These are phyloP conservation scores for Verticillium nubilum DNA, from an alignment of 2,329 filamentous ascomycete species.

Conservation along the genomic window DNA sequence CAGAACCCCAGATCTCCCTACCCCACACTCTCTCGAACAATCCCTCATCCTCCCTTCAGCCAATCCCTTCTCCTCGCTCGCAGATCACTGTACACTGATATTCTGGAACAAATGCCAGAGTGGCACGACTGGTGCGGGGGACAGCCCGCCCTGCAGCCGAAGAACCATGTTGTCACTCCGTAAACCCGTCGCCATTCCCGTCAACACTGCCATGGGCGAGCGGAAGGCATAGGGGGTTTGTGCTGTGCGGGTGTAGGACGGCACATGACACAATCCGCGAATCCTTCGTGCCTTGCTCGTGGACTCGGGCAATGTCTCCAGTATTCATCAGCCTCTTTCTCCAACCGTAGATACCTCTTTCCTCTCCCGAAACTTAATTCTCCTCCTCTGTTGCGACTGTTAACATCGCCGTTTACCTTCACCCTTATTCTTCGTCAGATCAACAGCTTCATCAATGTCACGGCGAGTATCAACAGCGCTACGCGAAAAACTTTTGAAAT, in stretches of 20 bases:
- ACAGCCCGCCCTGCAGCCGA: background rate
- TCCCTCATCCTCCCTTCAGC: too few relatives aligned
- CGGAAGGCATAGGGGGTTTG: background rate
- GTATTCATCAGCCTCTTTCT: background rate
- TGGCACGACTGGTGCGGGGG: background rate
- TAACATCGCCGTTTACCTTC: too few relatives aligned
- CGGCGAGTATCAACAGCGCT: background rate
- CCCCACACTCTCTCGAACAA: background rate
- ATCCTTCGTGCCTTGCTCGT: background rate
- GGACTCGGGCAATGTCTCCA: background rate
- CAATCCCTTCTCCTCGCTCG: background rate
- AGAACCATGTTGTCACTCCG: background rate
- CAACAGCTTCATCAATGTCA: background rate
- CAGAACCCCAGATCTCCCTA: background rate
- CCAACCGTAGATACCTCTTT: background rate
- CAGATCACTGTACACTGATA: background rate
- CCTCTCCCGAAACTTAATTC: background rate
- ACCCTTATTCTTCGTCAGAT: background rate
- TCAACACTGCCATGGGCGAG: background rate
- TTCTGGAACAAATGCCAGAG: background rate
- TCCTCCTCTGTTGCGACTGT: too few relatives aligned
- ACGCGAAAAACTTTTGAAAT: background rate
- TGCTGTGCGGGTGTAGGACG: too few relatives aligned
- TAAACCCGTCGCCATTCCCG: background rate
- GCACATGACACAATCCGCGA: background rate